Evolutionary conservation across 1,284 basidiomycete genomes (phyloP), one percentile per base, ranked within the genome.

Genomic region (Cryptococcus sp.): DNA sequence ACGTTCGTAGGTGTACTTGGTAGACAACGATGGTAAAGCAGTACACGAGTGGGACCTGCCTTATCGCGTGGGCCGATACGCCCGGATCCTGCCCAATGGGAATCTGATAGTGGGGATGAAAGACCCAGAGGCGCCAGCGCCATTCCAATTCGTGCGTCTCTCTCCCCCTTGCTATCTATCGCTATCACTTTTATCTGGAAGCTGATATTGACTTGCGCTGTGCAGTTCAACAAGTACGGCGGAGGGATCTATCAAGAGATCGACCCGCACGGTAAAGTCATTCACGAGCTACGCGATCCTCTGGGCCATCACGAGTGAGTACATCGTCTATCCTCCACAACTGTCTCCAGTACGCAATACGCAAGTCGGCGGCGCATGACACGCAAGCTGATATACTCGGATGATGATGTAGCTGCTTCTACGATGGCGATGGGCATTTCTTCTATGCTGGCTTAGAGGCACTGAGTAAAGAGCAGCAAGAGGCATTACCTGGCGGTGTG

Each of bases 151-250:
- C 49, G 63, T 65, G 47, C 52, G 57, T 62, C 2, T 3, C 31
- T 35, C 13, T 19, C 11, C 8, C 48, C 1, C 40, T 31, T 39
- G 1, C 31, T 31, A 27, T 13, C 16, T 13, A 17, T 6, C 13
- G 17, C n/a, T 50, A 17, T 46, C 20, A 15, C 7, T 38, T 2
- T 20, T 25, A 23, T 53, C 11, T 5, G 8, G 3, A 13, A 35
- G n/a, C 11, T 23, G 42, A 40, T 38, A 48, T 35, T 52, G 13
- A 31, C 15, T 16, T 3, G 31, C 7, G 5, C 17, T 8, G 47
- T 22, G 40, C 47, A 65, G 63, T 65, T 65, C 57, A 62, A 62
- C 60, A 65, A 65, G 51, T 65, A 65, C 51, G 63, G 63, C 17
- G 63, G 63, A 7, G 63, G 63, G 2, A 39, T 65, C 4, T 65